These are phyloP conservation scores for Zygoascus tannicola DNA, from an alignment of 805 yeast species.

Conservation along the genomic window DNA sequence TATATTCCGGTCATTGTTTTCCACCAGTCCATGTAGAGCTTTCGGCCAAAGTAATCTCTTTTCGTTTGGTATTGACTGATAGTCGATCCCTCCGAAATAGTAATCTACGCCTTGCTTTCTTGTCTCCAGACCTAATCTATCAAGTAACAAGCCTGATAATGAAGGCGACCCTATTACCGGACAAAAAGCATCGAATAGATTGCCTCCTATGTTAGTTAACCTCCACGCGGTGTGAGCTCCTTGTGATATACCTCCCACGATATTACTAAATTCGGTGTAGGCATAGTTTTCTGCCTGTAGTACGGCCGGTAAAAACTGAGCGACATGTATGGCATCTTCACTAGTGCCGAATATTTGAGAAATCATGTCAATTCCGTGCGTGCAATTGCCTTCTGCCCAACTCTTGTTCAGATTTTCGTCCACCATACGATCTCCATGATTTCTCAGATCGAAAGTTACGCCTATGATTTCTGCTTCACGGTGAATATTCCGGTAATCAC, in stretches of 20 bases:
- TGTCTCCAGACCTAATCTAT: constrained; percentile 12
- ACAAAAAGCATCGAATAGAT: constrained; percentile 4
- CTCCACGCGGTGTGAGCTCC: constrained; percentile 48
- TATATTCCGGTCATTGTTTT: not conserved
- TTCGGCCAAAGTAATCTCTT: not conserved
- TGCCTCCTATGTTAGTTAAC: constrained; percentile 27
- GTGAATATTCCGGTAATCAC: constrained; percentile 11
- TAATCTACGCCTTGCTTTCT: not conserved
- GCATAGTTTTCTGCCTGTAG: constrained; percentile 9
- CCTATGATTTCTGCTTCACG: constrained; percentile 28
- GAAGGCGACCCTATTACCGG: constrained; percentile 38
- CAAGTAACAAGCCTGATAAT: constrained; percentile 36
- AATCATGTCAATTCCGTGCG: constrained; percentile 44
- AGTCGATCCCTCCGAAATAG: not conserved
- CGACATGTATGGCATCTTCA: constrained; percentile 35
- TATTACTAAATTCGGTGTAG: constrained; percentile 21
- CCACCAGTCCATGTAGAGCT: not conserved
- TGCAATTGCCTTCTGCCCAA: constrained; percentile 41
- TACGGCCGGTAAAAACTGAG: constrained; percentile 35
- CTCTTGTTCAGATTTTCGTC: constrained; percentile 30
- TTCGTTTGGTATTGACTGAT: too few species aligned
- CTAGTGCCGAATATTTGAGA: constrained; percentile 40
- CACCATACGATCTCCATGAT: constrained; percentile 43
- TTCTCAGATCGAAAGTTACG: constrained; percentile 44
- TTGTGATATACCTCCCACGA: constrained; percentile 42